Conservation (phyloP, 164 flowering plant genomes). For the Vitis vinifera region ASM3070453v1 NC_081820.1:5517001-5517500, state of each 20-base stretch:
- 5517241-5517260: not conserved
- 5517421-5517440: not conserved
- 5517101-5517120: constrained; percentile 6
- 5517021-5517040: not conserved
- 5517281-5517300: not conserved
- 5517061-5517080: constrained; percentile 12
- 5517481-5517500: too few relatives aligned
- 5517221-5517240: constrained; percentile 2
- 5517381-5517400: constrained; percentile 22
- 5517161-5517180: not conserved
- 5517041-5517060: not conserved
- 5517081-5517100: constrained; percentile 17
- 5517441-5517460: too few relatives aligned
- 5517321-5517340: not conserved
- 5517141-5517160: constrained; percentile 20
- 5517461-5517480: too few relatives aligned
- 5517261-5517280: constrained; percentile 7
- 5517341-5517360: constrained; percentile 18
- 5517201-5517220: not conserved
- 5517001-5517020: too few relatives aligned
- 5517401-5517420: constrained; percentile 16
- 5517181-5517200: not conserved
- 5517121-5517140: constrained; percentile 20
- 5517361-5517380: constrained; percentile 22
- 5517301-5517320: not conserved